Percentiles rank a stretch among this genome's conserved stretches.
Evolutionary conservation across 148 eudicot genomes (phyloP).

Genomic region (Chenopodium quinoa): DNA sequence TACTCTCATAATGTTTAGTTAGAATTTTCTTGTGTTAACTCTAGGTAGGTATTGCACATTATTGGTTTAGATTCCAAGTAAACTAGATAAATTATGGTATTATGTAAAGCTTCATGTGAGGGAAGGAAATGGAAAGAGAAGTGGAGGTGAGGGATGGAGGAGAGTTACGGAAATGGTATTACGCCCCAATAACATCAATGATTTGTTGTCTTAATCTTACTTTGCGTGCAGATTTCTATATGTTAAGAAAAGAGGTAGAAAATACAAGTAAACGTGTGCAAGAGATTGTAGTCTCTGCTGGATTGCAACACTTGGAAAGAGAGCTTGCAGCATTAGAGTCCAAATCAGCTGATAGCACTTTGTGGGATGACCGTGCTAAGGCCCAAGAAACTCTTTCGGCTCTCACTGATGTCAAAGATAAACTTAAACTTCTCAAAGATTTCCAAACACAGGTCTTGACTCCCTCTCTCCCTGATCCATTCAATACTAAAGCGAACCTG

Average conservation of each 20-base stretch:
- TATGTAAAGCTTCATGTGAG: neutral
- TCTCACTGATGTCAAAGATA: slow-evolving; percentile 82
- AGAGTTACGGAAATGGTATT: neutral
- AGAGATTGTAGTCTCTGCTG: slow-evolving; percentile 71
- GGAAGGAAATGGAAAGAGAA: neutral
- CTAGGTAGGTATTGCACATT: neutral
- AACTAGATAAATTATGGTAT: too few species aligned
- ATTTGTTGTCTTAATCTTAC: neutral
- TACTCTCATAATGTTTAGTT: neutral
- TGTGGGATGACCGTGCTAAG: slow-evolving; percentile 91
- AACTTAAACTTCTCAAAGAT: slow-evolving; percentile 66
- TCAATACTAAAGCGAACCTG: neutral
- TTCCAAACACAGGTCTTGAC: slow-evolving; percentile 65
- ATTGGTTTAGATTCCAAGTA: neutral
- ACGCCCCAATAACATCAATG: neutral
- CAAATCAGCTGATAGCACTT: slow-evolving; percentile 66
- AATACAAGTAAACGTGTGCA: slow-evolving; percentile 56
- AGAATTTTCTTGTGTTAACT: neutral
- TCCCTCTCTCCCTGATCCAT: neutral
- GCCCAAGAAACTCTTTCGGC: slow-evolving; percentile 88
- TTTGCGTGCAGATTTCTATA: slow-evolving; percentile 70
- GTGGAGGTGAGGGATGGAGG: neutral
- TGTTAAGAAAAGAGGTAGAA: slow-evolving; percentile 82
- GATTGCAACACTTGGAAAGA: slow-evolving; percentile 67
- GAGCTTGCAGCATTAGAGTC: slow-evolving; percentile 65